Base-by-base conservation (phyloP, 441 rosid species). In the Eutrema salsugineum region DNA sequence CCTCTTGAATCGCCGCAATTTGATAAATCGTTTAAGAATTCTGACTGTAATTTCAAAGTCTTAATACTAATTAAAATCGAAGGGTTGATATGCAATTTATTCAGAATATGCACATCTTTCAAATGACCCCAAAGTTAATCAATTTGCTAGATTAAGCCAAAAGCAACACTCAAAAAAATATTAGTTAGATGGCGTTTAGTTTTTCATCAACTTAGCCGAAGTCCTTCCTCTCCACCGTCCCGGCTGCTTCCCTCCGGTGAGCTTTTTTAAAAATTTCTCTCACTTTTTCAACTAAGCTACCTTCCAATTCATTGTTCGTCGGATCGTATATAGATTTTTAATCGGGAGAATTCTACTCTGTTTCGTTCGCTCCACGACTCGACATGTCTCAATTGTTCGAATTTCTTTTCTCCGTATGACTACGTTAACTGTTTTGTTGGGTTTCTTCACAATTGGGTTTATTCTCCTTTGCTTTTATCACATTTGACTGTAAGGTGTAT, bases 11-110 rank as follows among this genome's bases (percentile, higher is more conserved):
- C 27, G 27, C 12, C 12, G 40, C n/a, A 38, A 38, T 30, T 38
- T 11, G 14, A 2, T 38, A 11, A 2, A 11, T 3, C 47, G n/a
- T 17, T 65, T 42, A 8, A 17, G 19, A 14, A 12, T 48, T 20
- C 27, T n/a, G 27, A 17, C 10, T 20, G 61, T 50, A 19, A 28
- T 28, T n/a, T 39, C 20, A 9, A 14, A 8, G 4, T 35, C 1
- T 19, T 14, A 63, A 63, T 63, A 55, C 6, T 69, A 39, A n/a
- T 17, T 8, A 22, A 76, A 70, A 7, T 22, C 57, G 62, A 36
- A 63, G 79, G 75, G 71, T 11, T 42, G 3, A 0, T 63, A 0
- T 63, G 75, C 66, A 76, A 76, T 69, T 76, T 56, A 30, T 5
- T 11, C 5, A 47, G 15, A 63, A 55, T 39, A 62, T 36, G 68